Evolutionary conservation across 305 asterid genomes (phyloP).

Genomic region (Fraxinus latifolia): DNA sequence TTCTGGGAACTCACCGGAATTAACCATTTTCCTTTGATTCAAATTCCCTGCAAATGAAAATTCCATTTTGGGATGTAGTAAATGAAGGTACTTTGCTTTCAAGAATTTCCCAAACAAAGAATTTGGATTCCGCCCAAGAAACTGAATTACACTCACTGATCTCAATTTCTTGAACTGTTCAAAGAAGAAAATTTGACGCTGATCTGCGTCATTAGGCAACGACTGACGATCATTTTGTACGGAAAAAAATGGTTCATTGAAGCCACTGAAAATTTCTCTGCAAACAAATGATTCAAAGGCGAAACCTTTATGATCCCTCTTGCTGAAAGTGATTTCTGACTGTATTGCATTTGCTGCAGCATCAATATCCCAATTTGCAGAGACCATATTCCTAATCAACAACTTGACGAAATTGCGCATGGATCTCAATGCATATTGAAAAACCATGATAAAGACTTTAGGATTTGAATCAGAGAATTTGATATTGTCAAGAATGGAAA

Average conservation of each 20-base stretch:
- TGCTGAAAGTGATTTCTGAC: constrained; percentile 30
- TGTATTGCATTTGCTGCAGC: constrained; percentile 55
- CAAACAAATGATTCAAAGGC: constrained; percentile 78
- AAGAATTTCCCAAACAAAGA: constrained; percentile 54
- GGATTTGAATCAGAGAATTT: constrained; percentile 43
- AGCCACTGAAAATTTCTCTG: constrained; percentile 49
- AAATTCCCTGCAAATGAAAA: constrained; percentile 64
- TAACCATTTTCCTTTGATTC: constrained; percentile 59
- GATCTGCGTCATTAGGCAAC: constrained; percentile 19
- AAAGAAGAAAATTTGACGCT: constrained; percentile 43
- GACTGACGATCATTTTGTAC: constrained; percentile 23
- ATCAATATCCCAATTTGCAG: constrained; percentile 65
- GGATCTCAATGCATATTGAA: constrained; percentile 67
- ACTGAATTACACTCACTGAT: constrained; percentile 44
- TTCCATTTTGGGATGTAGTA: constrained; percentile 81
- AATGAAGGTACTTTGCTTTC: constrained; percentile 55
- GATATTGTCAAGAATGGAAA: constrained; percentile 67
- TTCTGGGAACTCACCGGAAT: constrained; percentile 58
- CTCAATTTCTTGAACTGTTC: constrained; percentile 60
- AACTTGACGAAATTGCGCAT: constrained; percentile 53
- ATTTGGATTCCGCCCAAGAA: constrained; percentile 51
- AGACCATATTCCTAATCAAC: constrained; percentile 58
- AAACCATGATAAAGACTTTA: constrained; percentile 60
- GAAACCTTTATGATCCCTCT: constrained; percentile 56
- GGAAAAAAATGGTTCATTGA: constrained; percentile 46